Conservation (phyloP, 2,329 filamentous ascomycete genomes). For the Colletotrichum trifolii region DNA sequence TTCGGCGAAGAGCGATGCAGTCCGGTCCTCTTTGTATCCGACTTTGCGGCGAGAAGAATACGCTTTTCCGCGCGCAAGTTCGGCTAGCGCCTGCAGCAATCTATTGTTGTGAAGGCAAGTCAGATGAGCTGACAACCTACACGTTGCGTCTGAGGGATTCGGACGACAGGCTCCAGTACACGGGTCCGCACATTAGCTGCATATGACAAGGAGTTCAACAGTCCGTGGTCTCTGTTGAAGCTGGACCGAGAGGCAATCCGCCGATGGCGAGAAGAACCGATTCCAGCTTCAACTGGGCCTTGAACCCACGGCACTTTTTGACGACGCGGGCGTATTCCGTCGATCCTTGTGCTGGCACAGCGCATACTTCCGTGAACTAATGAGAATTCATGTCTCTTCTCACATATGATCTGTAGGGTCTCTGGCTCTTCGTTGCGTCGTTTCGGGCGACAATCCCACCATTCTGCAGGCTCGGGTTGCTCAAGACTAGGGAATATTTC, state of each 20-base stretch:
- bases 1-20: neutral
- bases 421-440: neutral
- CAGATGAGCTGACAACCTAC: neutral
- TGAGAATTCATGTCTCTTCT: neutral
- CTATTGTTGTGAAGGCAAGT: neutral
- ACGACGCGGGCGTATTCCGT: too few relatives aligned
- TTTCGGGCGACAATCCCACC: neutral
- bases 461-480: too few relatives aligned
- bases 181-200: too few relatives aligned
- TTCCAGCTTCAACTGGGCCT: too few relatives aligned
- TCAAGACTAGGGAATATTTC: too few relatives aligned
- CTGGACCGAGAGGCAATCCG: too few relatives aligned
- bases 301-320: too few relatives aligned
- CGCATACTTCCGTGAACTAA: neutral
- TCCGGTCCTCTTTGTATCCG: neutral
- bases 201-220: too few relatives aligned
- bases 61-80: too few relatives aligned
- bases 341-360: slow-evolving; percentile 2
- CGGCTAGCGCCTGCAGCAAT: too few relatives aligned
- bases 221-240: too few relatives aligned
- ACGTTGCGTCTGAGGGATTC: neutral
- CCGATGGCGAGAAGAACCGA: too few relatives aligned
- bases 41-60: slow-evolving; percentile 9
- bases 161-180: neutral
- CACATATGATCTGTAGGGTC: slow-evolving; percentile 6